Base-by-base conservation (phyloP, 768 basidiomycete species). In the Hirschioporus abietinus region DNA sequence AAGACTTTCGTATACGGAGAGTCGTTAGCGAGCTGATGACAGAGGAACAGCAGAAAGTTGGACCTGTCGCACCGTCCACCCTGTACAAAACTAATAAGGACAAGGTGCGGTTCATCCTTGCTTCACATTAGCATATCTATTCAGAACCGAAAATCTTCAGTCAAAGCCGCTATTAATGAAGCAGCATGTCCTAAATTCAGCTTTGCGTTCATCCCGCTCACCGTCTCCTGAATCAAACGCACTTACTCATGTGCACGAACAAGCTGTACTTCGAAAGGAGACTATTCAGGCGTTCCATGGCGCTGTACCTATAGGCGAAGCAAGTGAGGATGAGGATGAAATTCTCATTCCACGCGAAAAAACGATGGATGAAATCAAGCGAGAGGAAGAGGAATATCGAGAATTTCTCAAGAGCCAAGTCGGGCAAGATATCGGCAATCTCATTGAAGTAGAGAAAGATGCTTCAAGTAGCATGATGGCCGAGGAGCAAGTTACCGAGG, bases 331-430 rank as follows among this genome's bases (percentile, higher is more conserved):
- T 35, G 74, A 74, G 27, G 82, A 78, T 2, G 82, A 80, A 34
- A 75, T 96, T 0, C 83, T 97, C 17, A 78, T 91, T 7, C 87
- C 86, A 1, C 83, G 93, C 42, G 89, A 90, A 66, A 92, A 89
- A 76, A 91, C 88, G 0, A 84, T 86, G 69, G 92, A 92, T 66
- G 93, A 96, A 75, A 70, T 83, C 1, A 88, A 91, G 71, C 71
- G 76, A 58, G 94, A 97, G 70, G 93, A 93, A 70, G 89, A 92
- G 69, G 93, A 95, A 71, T 99, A 99, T 73, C 83, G 85, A 25
- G 80, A 83, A 1, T 98, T 92, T 75, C 77, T 99, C 68, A 81
- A 93, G 74, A 85, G 89, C 17, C 91, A 90, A 75, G 95, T 90
- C 58, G 94, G 95, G 1, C 82, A 83, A 68, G 89, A 93, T 71